These are phyloP conservation scores for Kwoniella sp. DNA, from an alignment of 768 basidiomycete genomes.

Conservation along the genomic window DNA sequence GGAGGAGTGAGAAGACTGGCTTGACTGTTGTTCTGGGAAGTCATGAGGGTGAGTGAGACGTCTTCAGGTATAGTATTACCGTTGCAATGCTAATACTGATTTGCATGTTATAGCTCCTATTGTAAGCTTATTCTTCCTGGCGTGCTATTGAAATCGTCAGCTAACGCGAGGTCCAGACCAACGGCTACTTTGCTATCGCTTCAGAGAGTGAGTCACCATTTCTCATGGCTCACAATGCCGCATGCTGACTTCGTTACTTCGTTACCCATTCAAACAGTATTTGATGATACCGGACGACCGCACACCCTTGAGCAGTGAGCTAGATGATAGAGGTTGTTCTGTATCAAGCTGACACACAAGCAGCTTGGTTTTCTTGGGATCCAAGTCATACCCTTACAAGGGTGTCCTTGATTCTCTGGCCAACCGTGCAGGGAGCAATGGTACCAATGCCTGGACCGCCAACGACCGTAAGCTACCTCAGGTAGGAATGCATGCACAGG, in stretches of 20 bases:
- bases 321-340: not conserved
- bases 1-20: constrained; percentile 84
- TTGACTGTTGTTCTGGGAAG: constrained; percentile 86
- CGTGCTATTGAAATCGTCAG: not conserved
- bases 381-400: constrained; percentile 92
- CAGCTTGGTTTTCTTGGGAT: constrained; percentile 92
- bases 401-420: constrained; percentile 93
- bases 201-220: constrained; percentile 73
- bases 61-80: not conserved
- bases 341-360: not conserved
- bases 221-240: too few species aligned
- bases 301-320: constrained; percentile 94
- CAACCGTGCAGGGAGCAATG: constrained; percentile 68
- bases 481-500: not conserved
- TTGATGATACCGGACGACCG: constrained; percentile 91
- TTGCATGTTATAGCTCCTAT: constrained; percentile 17
- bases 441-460: constrained; percentile 91
- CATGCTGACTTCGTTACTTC: too few species aligned
- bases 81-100: not conserved
- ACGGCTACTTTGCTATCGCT: constrained; percentile 84
- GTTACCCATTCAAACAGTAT: constrained; percentile 63
- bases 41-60: constrained; percentile 62
- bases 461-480: constrained; percentile 55
- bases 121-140: not conserved
- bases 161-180: constrained; percentile 61